A percentile compares a stretch with the other conserved stretches of the same genome.
Evolutionary conservation across 805 yeast genomes (phyloP).

Genomic region (Candida coquimbonensis): DNA sequence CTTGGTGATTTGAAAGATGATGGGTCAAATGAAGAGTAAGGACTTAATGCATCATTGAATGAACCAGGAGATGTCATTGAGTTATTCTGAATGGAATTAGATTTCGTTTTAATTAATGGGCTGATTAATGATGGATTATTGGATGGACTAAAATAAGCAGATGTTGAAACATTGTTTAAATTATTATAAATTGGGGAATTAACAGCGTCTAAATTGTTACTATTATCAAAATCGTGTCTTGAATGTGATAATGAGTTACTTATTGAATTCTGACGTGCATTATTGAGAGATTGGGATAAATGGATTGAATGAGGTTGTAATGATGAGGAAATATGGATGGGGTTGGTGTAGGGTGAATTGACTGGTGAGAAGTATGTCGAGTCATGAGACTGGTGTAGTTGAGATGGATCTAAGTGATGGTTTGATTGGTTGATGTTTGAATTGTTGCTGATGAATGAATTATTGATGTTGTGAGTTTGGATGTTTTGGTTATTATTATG

Average conservation of each 20-base stretch:
- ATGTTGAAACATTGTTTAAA: not conserved
- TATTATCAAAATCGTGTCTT: too few species aligned
- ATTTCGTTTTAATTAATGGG: not conserved
- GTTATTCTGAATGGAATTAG: too few species aligned
- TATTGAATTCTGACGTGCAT: too few species aligned
- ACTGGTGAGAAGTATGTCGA: slow-evolving; percentile 15
- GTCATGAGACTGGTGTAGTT: slow-evolving; percentile 5
- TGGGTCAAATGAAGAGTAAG: slow-evolving; percentile 22
- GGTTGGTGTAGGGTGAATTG: slow-evolving; percentile 17
- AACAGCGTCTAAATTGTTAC: too few species aligned
- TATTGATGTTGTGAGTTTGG: too few species aligned
- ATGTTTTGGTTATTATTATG: too few species aligned
- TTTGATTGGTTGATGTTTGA: too few species aligned
- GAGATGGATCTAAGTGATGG: slow-evolving; percentile 6
- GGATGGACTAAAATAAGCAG: slow-evolving; percentile 23
- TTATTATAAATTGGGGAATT: too few species aligned
- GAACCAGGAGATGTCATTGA: slow-evolving; percentile 9
- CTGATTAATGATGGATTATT: slow-evolving; percentile 9
- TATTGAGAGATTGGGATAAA: not conserved
- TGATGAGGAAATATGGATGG: too few species aligned
- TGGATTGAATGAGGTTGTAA: too few species aligned
- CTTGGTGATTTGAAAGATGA: slow-evolving; percentile 25
- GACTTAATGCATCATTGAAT: slow-evolving; percentile 20
- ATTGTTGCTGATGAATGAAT: too few species aligned
- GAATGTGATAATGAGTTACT: too few species aligned